These are phyloP conservation scores for Neurospora intermedia DNA, from an alignment of 495 filamentous ascomycete genomes.

Conservation along the genomic window DNA sequence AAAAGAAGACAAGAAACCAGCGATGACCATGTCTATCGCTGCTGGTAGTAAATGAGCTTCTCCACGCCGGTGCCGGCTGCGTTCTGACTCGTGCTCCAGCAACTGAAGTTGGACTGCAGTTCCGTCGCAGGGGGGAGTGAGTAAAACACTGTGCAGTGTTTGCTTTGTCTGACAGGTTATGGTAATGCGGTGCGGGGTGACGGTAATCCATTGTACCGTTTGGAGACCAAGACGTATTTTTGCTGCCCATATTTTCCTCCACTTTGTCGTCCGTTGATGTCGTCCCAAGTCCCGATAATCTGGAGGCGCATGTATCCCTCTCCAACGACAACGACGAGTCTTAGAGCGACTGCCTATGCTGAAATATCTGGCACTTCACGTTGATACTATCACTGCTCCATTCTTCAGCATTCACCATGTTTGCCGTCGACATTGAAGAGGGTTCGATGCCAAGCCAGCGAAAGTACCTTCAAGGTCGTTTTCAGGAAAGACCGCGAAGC, in stretches of 20 bases:
- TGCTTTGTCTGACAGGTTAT: neutral
- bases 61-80: conserved; percentile 7
- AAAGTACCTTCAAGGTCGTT: neutral
- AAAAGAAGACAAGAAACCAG: neutral
- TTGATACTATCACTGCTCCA: neutral
- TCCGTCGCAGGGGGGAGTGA: neutral
- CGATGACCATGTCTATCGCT: neutral
- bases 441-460: neutral
- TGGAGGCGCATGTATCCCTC: neutral
- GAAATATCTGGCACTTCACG: neutral
- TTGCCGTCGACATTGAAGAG: neutral
- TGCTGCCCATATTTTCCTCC: neutral
- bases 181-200: neutral
- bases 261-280: neutral
- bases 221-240: neutral
- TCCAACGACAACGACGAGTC: neutral
- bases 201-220: neutral
- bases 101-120: neutral
- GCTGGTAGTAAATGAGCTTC: neutral
- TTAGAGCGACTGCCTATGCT: neutral
- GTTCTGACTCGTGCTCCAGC: conserved; percentile 5
- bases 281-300: neutral
- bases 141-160: neutral
- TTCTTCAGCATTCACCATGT: neutral
- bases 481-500: neutral